These are phyloP conservation scores for Ambrosia artemisiifolia DNA, from an alignment of 129 eudicot species.

Conservation along the genomic window DNA sequence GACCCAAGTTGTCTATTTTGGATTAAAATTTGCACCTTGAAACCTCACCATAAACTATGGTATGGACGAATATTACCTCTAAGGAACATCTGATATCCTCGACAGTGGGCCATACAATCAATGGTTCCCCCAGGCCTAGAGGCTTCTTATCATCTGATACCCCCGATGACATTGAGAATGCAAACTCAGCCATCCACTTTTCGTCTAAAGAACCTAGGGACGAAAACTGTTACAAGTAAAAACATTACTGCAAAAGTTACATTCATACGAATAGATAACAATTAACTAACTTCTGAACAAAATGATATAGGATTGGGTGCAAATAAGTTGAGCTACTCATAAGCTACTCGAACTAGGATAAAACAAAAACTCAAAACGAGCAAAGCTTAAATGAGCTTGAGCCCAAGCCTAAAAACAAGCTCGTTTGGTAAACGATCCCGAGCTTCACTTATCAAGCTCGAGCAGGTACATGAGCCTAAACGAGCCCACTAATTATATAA, in stretches of 20 bases:
- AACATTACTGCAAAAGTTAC: constrained; percentile 12
- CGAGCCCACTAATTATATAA: too few species aligned
- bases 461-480: too few species aligned
- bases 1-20: not conserved
- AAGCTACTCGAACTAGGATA: too few species aligned
- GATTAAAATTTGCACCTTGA: not conserved
- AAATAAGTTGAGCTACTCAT: too few species aligned
- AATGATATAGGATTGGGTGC: not conserved
- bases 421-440: too few species aligned
- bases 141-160: constrained; percentile 73
- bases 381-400: too few species aligned
- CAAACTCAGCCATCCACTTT: constrained; percentile 97
- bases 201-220: constrained; percentile 96
- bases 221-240: constrained; percentile 58
- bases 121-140: constrained; percentile 81
- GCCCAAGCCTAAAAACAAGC: too few species aligned
- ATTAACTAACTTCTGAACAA: not conserved
- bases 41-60: not conserved
- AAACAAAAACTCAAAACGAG: too few species aligned
- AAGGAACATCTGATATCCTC: constrained; percentile 96
- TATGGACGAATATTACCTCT: constrained; percentile 53
- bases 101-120: constrained; percentile 89
- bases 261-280: not conserved
- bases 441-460: too few species aligned
- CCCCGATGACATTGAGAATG: constrained; percentile 86